phyloP scores from a whole-genome alignment of 2,329 filamentous ascomycete species.

The Fusarium floridanum region DNA sequence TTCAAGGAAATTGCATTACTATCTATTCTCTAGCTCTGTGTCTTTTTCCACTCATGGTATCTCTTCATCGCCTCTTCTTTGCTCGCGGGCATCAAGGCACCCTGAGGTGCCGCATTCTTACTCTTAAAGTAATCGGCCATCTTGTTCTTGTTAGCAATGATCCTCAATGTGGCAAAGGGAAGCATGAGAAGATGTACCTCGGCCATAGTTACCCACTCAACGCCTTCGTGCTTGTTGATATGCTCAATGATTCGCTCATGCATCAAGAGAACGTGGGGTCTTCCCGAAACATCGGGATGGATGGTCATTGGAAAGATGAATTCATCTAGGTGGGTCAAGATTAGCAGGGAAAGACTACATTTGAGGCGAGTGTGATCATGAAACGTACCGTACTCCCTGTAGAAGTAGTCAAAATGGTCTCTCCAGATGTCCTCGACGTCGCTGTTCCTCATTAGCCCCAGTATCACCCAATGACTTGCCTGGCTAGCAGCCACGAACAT shows the following conservation, averaged over 20 bases:
- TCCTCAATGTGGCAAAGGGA: too few relatives aligned
- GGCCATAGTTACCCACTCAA: constrained; percentile 78
- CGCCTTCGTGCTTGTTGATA: constrained; percentile 71
- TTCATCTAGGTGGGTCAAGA: constrained; percentile 60
- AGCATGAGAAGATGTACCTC: constrained; percentile 51
- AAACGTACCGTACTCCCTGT: constrained; percentile 73
- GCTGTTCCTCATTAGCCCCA: not conserved
- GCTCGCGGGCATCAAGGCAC: constrained; percentile 71
- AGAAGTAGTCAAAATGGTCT: constrained; percentile 79
- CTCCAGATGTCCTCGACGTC: constrained; percentile 75
- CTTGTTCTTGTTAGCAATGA: not conserved
- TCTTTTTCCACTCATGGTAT: constrained; percentile 34
- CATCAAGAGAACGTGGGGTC: constrained; percentile 80
- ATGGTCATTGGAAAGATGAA: constrained; percentile 85
- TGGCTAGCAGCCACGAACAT: not conserved
- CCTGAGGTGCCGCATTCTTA: constrained; percentile 68
- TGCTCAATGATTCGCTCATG: constrained; percentile 76
- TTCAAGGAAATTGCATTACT: not conserved
- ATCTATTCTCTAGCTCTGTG: constrained; percentile 9
- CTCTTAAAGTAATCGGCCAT: constrained; percentile 80
- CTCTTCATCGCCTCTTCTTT: constrained; percentile 34
- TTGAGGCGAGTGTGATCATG: not conserved
- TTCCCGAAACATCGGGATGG: constrained; percentile 79
- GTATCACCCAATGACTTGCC: not conserved
- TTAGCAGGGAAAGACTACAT: not conserved